These are phyloP conservation scores for Tolypocladium album DNA, from an alignment of 2,329 filamentous ascomycete genomes.

Conservation along the genomic window DNA sequence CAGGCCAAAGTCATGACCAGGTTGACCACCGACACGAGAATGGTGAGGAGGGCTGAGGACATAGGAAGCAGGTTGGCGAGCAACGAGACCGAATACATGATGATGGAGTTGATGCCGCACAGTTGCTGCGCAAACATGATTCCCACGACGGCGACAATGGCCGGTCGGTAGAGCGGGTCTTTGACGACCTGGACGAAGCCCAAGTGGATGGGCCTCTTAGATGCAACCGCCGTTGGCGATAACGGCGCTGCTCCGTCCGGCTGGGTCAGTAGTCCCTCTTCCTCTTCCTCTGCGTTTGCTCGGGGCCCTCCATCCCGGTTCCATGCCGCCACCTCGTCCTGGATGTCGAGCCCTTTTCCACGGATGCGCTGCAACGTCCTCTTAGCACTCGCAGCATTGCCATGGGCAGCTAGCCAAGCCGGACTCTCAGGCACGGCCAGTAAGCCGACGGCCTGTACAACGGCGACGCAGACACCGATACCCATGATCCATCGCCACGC, in stretches of 20 bases:
- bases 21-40: constrained; percentile 79
- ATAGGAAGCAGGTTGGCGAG: constrained; percentile 71
- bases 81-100: constrained; percentile 96
- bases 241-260: constrained; percentile 9
- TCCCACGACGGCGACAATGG: constrained; percentile 73
- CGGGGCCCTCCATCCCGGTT: constrained; percentile 27
- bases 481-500: constrained; percentile 80
- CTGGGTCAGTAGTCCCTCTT: constrained; percentile 54
- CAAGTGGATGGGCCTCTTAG: constrained; percentile 27
- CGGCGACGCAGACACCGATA: constrained; percentile 57
- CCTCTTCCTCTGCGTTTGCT: constrained; percentile 56
- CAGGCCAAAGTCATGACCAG: constrained; percentile 71
- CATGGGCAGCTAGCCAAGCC: constrained; percentile 69
- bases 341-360: constrained; percentile 56
- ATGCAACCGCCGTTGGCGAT: constrained; percentile 2
- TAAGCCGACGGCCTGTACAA: constrained; percentile 59
- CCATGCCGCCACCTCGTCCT: constrained; percentile 60
- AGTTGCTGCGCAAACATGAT: constrained; percentile 92
- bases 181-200: constrained; percentile 56
- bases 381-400: constrained; percentile 49
- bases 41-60: constrained; percentile 74
- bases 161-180: constrained; percentile 58
- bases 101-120: constrained; percentile 89
- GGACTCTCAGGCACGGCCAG: constrained; percentile 77
- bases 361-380: constrained; percentile 65